A percentile compares a stretch with the other conserved stretches of the same genome.
Evolutionary conservation across 2,329 filamentous ascomycete species (phyloP).

Genomic region (Onygenales sp.): DNA sequence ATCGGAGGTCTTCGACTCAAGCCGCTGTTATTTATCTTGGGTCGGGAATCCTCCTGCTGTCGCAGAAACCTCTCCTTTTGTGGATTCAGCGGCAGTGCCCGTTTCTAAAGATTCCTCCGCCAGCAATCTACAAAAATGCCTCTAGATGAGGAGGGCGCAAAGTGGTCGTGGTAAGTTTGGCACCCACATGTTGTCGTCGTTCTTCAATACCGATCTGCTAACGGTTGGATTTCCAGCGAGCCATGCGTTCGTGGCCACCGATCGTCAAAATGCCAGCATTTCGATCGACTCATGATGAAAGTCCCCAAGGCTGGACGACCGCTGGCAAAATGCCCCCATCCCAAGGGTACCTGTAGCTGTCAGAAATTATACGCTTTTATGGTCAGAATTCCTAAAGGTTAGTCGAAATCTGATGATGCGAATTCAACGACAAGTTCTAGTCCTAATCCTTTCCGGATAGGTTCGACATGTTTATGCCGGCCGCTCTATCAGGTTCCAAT

Average conservation of each 20-base stretch:
- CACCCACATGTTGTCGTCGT: not conserved
- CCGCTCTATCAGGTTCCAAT: constrained; percentile 31
- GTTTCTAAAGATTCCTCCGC: not conserved
- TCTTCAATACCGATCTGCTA: not conserved
- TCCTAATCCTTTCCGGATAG: constrained; percentile 15
- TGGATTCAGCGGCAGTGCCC: not conserved
- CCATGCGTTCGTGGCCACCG: constrained; percentile 41
- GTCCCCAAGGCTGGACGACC: constrained; percentile 41
- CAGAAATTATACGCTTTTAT: constrained; percentile 34
- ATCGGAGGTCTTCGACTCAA: not conserved
- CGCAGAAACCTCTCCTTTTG: not conserved
- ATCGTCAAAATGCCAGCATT: constrained; percentile 41
- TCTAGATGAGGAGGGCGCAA: constrained; percentile 34
- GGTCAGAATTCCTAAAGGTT: constrained; percentile 37
- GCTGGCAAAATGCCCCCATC: constrained; percentile 38
- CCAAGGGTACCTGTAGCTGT: constrained; percentile 33
- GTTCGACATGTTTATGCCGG: constrained; percentile 31
- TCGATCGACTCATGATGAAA: constrained; percentile 40
- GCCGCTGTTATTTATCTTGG: not conserved
- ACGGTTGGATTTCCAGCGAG: constrained; percentile 23
- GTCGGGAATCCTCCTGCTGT: not conserved
- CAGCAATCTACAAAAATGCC: constrained; percentile 23
- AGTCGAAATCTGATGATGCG: constrained; percentile 3
- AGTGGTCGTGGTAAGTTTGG: constrained; percentile 36
- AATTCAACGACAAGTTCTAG: not conserved